Base-by-base conservation (phyloP, 306 rosid species). In the Acacia acuminata region DNA sequence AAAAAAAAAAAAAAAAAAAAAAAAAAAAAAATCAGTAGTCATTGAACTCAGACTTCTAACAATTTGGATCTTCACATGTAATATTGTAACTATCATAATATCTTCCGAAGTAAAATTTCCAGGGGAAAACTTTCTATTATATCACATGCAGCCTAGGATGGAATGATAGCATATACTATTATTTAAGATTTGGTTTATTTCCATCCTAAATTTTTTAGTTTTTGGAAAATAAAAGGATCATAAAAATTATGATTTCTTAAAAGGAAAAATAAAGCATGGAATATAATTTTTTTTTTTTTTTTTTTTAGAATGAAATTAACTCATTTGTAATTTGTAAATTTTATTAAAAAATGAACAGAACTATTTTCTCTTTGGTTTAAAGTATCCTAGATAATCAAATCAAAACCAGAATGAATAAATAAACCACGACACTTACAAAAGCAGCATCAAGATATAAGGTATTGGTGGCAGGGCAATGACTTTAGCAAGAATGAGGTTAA, bases 341-440 rank as follows among this genome's bases (percentile, higher is more conserved):
- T 22, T n/a, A 19, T 56, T 38, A 16, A 56, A 47, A 47, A 30
- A 77, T 30, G 24, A 68, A 38, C 27, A 64, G 13, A 42, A 19
- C 13, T 22, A 17, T 51, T 53, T 70, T 51, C 67, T 40, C 30
- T 13, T 34, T 70, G 48, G 11, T 10, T 48, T 55, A 17, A 84
- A 79, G 60, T 42, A 67, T 79, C 44, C 75, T 69, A 84, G 50
- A 34, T 36, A 68, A 55, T 79, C 73, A 25, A 75, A 53, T 32
- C 50, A 38, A 47, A 76, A 44, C 10, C 73, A 58, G 38, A 16
- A 48, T 16, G 9, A 72, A 60, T 10, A 84, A 77, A 22, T 27
- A 43, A 48, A 51, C 45, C 65, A 73, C 48, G 36, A 72, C n/a
- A 45, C 27, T 47, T 3, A 72, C 84, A 63, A 58, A n/a, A 24